phyloP scores from a whole-genome alignment of 2,329 filamentous ascomycete genomes.

The Colletotrichum simmondsii region DNA sequence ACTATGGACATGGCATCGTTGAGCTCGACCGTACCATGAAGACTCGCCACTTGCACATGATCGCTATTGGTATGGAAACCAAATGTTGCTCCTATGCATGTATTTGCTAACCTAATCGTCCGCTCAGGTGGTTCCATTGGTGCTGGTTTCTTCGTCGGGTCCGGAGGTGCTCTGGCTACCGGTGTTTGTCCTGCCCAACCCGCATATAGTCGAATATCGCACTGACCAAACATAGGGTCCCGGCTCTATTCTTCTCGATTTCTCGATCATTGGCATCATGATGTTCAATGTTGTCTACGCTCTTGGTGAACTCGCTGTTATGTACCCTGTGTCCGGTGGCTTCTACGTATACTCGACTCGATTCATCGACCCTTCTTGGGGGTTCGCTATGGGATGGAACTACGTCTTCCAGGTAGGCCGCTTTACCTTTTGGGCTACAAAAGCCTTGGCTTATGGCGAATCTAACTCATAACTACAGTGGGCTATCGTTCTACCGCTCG shows the following conservation, averaged over 20 bases:
- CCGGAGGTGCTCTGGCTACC: slow-evolving; percentile 58
- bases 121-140: slow-evolving; percentile 56
- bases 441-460: not conserved
- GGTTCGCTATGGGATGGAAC: slow-evolving; percentile 63
- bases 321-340: slow-evolving; percentile 67
- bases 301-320: slow-evolving; percentile 66
- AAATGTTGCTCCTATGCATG: too few species aligned
- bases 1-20: slow-evolving; percentile 35
- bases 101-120: not conserved
- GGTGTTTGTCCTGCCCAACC: slow-evolving; percentile 50
- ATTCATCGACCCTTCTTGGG: slow-evolving; percentile 68
- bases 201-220: not conserved
- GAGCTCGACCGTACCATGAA: slow-evolving; percentile 49
- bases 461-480: slow-evolving; percentile 40
- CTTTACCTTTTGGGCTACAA: not conserved
- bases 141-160: slow-evolving; percentile 72
- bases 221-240: slow-evolving; percentile 41
- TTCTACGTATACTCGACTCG: slow-evolving; percentile 68
- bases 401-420: slow-evolving; percentile 53
- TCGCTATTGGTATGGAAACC: slow-evolving; percentile 52
- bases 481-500: slow-evolving; percentile 58
- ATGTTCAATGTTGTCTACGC: slow-evolving; percentile 69
- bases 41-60: slow-evolving; percentile 62
- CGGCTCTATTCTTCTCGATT: slow-evolving; percentile 50
- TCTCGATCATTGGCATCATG: slow-evolving; percentile 63